Evolutionary conservation across 2,329 filamentous ascomycete genomes (phyloP), one percentile per base, ranked within the genome.

Genomic region (Lachnellula arida): DNA sequence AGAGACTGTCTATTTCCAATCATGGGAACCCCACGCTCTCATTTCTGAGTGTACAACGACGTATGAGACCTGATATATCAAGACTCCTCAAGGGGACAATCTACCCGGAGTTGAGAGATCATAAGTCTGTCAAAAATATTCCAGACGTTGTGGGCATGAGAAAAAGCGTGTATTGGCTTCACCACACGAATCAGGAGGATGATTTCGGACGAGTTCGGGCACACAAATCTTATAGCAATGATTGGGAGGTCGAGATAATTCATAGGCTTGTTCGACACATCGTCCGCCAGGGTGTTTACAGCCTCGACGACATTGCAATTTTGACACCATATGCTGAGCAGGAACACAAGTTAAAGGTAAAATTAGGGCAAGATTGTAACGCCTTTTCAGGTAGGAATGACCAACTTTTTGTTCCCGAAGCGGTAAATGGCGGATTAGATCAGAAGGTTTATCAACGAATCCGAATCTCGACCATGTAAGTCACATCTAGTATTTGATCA

Each of bases 241-340:
- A 63, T 0, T 86, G 75, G 66, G 88, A 92, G 64, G 74, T 86
- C 0, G 73, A 82, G 0, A 86, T 91, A 82, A 78, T 80, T 0
- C 72, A 76, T 6, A 78, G 81, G 0, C 70, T 91, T 0, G 82
- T 89, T 0, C 77, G 76, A 0, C 86, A 92, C 63, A 70, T 92
- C 0, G 73, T 87, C 6, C 75, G 78, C 0, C 87, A 91, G 64
- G 86, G 86, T 9, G 54, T 49, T 0, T 90, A 91, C 65, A 68
- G 67, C 0, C 70, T 72, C 0, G 75, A 74, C 0, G 84, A 91
- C 1, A 87, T 92, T 56, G 86, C 86, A 0, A 81, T 92, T 0
- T 67, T 92, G 5, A 91, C 87, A 0, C 84, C 84, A 0, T 87
- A 87, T 56, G 68, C 77, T 0, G 82, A 81, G 0, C 84, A 87